phyloP scores from a whole-genome alignment of 73 alveolate species.

The Effrenium voratum region DNA sequence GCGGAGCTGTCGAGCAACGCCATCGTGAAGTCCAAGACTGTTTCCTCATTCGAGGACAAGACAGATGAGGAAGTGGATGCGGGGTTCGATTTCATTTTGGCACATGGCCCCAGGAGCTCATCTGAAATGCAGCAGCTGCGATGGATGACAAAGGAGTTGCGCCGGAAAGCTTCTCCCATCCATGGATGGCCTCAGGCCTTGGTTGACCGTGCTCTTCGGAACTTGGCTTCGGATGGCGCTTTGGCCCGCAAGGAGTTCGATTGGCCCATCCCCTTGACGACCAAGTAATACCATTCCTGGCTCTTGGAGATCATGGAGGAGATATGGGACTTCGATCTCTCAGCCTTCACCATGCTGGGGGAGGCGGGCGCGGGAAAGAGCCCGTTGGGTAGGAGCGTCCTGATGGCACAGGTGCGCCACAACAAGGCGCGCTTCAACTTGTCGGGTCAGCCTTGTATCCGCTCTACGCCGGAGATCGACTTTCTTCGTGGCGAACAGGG shows the following conservation, averaged over 20 bases:
- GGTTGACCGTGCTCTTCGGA: not conserved
- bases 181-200: slow-evolving; percentile 6
- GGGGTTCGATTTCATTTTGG: slow-evolving; percentile 15
- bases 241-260: slow-evolving; percentile 12
- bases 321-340: slow-evolving; percentile 26
- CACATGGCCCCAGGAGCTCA: not conserved
- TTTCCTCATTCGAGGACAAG: not conserved
- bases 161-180: slow-evolving; percentile 8
- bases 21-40: not conserved
- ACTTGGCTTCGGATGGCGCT: slow-evolving; percentile 27
- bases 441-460: not conserved
- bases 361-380: slow-evolving; percentile 12
- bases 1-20: not conserved
- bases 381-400: slow-evolving; percentile 19
- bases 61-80: not conserved
- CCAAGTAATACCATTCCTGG: not conserved
- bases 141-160: slow-evolving; percentile 34
- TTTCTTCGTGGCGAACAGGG: not conserved
- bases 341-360: not conserved
- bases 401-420: slow-evolving; percentile 32
- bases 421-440: not conserved
- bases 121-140: slow-evolving; percentile 17
- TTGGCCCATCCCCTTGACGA: slow-evolving; percentile 7
- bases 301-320: not conserved
- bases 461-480: slow-evolving; percentile 21